Evolutionary conservation across 1,139 yeast genomes (phyloP).

Genomic region (Tardiomyces depauwii): DNA sequence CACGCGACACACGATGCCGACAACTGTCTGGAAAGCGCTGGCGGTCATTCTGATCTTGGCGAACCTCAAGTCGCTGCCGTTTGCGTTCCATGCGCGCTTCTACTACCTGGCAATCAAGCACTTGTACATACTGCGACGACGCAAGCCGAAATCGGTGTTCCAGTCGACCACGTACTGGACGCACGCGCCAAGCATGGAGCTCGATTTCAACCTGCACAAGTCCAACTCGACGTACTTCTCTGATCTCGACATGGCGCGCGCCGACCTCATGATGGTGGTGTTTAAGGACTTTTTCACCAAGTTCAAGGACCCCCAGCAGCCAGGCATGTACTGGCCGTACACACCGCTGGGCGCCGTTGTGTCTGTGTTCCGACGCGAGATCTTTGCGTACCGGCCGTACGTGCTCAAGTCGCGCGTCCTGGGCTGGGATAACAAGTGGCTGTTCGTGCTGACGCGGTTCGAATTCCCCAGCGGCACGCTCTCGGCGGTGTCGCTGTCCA

Average conservation of each 20-base stretch:
- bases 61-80: slow-evolving; percentile 50
- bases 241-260: slow-evolving; percentile 76
- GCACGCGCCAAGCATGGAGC: slow-evolving; percentile 65
- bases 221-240: slow-evolving; percentile 74
- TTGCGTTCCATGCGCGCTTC: slow-evolving; percentile 56
- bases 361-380: slow-evolving; percentile 59
- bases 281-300: slow-evolving; percentile 28
- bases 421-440: slow-evolving; percentile 87
- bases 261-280: slow-evolving; percentile 44
- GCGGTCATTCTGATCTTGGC: slow-evolving; percentile 11
- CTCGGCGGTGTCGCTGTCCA: slow-evolving; percentile 58
- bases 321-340: slow-evolving; percentile 39
- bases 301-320: slow-evolving; percentile 32
- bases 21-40: slow-evolving; percentile 1
- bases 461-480: slow-evolving; percentile 32
- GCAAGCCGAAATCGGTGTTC: slow-evolving; percentile 27
- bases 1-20: no score
- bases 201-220: slow-evolving; percentile 81
- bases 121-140: slow-evolving; percentile 29
- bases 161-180: slow-evolving; percentile 36
- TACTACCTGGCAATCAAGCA: slow-evolving; percentile 35
- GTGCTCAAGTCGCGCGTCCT: slow-evolving; percentile 46
- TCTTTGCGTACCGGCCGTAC: slow-evolving; percentile 53
- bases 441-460: slow-evolving; percentile 59
- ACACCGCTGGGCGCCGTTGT: slow-evolving; percentile 70